Percentiles rank a stretch among this genome's conserved stretches.
phyloP scores from a whole-genome alignment of 2,329 filamentous ascomycete species.

The Neoarthrinium moseri region DNA sequence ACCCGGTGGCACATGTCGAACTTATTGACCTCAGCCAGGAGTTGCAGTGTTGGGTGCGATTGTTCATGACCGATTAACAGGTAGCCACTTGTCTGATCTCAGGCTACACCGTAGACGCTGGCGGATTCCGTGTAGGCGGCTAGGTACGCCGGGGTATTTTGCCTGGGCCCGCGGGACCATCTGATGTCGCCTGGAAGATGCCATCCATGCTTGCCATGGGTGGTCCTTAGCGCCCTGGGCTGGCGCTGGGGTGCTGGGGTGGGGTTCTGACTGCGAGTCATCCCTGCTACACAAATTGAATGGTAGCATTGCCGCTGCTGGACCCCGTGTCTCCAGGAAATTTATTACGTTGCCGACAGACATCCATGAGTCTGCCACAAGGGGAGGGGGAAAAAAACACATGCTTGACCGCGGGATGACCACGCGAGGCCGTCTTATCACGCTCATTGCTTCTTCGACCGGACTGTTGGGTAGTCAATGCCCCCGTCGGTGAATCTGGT shows the following conservation, averaged over 20 bases:
- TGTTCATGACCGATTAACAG: neutral
- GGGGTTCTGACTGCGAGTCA: neutral
- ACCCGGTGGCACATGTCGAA: too few species aligned
- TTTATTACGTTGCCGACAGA: too few species aligned
- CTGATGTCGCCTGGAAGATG: neutral
- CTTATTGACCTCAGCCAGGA: constrained; percentile 3
- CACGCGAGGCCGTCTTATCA: neutral
- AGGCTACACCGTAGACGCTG: neutral
- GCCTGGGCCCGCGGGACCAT: neutral
- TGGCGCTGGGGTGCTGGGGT: neutral
- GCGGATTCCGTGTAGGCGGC: neutral
- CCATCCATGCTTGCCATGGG: neutral
- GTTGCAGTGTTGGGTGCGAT: neutral
- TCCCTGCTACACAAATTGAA: neutral
- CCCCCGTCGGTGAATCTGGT: neutral
- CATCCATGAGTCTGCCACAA: too few species aligned
- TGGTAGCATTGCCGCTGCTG: too few species aligned
- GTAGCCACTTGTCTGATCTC: neutral
- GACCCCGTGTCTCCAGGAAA: neutral
- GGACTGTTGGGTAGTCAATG: neutral
- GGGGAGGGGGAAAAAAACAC: too few species aligned
- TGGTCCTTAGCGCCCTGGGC: neutral
- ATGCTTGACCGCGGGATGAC: neutral
- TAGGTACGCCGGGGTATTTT: neutral
- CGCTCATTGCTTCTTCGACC: neutral